A percentile compares a stretch with the other conserved stretches of the same genome.
phyloP scores from a whole-genome alignment of 208 protist species.

The Leishmania arabica region DNA sequence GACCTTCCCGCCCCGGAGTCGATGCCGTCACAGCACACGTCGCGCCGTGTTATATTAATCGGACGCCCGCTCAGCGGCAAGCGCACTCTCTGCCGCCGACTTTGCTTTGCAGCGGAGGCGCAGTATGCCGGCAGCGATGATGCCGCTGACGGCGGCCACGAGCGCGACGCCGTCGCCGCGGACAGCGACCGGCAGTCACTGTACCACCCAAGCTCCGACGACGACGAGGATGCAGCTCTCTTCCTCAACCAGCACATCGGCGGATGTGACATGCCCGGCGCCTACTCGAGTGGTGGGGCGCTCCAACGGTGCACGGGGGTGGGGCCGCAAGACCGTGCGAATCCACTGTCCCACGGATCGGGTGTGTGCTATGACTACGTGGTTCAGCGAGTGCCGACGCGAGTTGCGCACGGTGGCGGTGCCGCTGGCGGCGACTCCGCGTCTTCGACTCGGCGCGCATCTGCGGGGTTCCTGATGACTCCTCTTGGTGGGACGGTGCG shows the following conservation, averaged over 20 bases:
- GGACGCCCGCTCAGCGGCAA: constrained; percentile 76
- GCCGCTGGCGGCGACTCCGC: neutral
- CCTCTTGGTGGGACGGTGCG: constrained; percentile 19
- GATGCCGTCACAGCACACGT: constrained; percentile 39
- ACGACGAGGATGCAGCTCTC: constrained; percentile 15
- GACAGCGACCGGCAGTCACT: constrained; percentile 31
- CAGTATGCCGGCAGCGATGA: constrained; percentile 31
- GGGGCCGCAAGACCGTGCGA: constrained; percentile 15
- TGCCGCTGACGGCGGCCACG: neutral
- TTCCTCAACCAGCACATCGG: neutral
- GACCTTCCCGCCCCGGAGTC: constrained; percentile 49
- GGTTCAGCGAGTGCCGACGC: constrained; percentile 51
- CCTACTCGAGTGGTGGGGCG: constrained; percentile 15
- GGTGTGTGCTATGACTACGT: constrained; percentile 77
- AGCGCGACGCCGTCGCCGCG: constrained; percentile 4
- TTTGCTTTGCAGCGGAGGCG: constrained; percentile 65
- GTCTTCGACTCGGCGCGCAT: neutral
- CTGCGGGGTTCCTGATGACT: neutral
- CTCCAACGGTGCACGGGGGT: constrained; percentile 5
- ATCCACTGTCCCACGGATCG: constrained; percentile 47
- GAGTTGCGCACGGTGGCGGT: constrained; percentile 13
- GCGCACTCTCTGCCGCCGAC: constrained; percentile 62
- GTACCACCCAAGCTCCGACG: constrained; percentile 27
- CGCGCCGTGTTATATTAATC: constrained; percentile 65
- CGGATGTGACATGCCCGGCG: constrained; percentile 17